Base-by-base conservation (phyloP, 2,329 filamentous ascomycete genomes). In the Neofusicoccum kwambonambiense region DNA sequence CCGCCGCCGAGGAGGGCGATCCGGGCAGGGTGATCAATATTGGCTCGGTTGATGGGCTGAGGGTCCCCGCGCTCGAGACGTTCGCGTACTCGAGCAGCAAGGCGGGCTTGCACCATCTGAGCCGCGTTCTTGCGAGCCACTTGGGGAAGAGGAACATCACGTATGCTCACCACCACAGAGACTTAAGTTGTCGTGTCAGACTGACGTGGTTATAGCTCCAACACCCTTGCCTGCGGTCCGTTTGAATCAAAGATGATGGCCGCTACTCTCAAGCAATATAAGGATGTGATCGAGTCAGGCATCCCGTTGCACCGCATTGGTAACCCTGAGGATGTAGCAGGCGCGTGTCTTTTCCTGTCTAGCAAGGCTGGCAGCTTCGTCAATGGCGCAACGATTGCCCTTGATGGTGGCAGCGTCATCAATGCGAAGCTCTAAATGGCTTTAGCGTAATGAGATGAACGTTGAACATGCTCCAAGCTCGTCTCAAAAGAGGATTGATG, bases 191-290 rank as follows among this genome's bases (percentile, higher is more conserved):
- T 31, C 0, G 15, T 50, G 5, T 41, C 62, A 81, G 79, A 37
- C 50, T 64, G 8, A 64, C 31, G 12, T 6, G n/a, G 7, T 5
- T 22, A 34, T 1, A 64, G 61, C 31, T 84, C 82, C 67, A 92
- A 92, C 73, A 86, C 87, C 3, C 77, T 92, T 64, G 90, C 90
- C 5, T 91, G 89, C 67, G 90, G 90, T 3, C 89, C 89, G 3
- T 90, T 90, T 67, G 82, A 87, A 68, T 89, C 87, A 17, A 89
- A 88, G 71, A 90, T 91, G 84, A 91, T 91, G 89, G 89, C 87
- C 44, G 83, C 86, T 1, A 91, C 89, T 77, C 83, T 89, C 70
- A 78, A 85, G 64, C 81, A 87, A 37, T 83, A 83, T 65, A 80
- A 83, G 54, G 84, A 86, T 4, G 74, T 75, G 6, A 88, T 90